These are phyloP conservation scores for Rhizopogon sp. DNA, from an alignment of 768 basidiomycete species.

Conservation along the genomic window DNA sequence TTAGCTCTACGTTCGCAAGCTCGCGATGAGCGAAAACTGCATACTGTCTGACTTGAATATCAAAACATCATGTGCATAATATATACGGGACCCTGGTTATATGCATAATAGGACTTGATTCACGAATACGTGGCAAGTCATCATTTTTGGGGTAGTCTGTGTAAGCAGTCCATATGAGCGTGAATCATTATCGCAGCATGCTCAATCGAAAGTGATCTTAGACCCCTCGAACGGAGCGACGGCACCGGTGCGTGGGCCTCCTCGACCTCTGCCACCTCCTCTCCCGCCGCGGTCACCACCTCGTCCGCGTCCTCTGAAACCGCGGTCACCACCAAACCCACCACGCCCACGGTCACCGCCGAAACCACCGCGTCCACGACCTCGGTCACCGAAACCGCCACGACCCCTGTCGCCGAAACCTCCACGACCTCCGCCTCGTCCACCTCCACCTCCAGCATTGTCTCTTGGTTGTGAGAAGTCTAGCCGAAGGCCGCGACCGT, in stretches of 20 bases:
- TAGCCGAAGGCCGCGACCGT: conserved; percentile 74
- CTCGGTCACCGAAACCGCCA: conserved; percentile 34
- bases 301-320: conserved; percentile 35
- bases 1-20: too few species aligned
- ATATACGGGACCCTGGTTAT: not conserved
- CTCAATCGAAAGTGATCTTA: conserved; percentile 41
- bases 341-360: conserved; percentile 44
- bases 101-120: not conserved
- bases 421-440: conserved; percentile 28
- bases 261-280: conserved; percentile 30
- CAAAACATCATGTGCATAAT: not conserved
- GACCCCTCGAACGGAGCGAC: conserved; percentile 46
- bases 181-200: not conserved
- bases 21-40: too few species aligned
- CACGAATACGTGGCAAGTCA: not conserved
- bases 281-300: conserved; percentile 32
- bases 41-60: too few species aligned
- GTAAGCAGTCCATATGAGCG: not conserved
- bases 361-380: conserved; percentile 25
- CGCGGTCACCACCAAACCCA: conserved; percentile 39
- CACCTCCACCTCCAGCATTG: conserved; percentile 44
- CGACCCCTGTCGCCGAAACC: conserved; percentile 22
- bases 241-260: conserved; percentile 49
- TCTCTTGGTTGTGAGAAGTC: conserved; percentile 87
- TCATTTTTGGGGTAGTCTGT: not conserved